Evolutionary conservation across 2,329 filamentous ascomycete species (phyloP).

Genomic region (Thelonectria rubi): DNA sequence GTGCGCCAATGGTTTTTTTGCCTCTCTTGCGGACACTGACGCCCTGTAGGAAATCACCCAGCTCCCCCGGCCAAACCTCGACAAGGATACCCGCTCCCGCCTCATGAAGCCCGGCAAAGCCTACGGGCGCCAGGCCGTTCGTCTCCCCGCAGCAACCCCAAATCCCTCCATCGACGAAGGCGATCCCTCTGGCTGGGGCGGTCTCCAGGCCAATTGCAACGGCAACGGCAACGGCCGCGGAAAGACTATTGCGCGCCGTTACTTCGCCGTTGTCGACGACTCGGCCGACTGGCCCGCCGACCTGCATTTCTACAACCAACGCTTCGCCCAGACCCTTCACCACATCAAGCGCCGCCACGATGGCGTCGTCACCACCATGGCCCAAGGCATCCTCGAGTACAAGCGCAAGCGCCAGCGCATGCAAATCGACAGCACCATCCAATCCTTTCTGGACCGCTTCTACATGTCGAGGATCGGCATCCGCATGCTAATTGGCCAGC

Average conservation of each 20-base stretch:
- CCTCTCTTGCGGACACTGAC: conserved; percentile 23
- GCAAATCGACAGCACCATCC: conserved; percentile 98
- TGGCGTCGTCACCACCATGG: conserved; percentile 96
- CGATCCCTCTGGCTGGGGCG: conserved; percentile 74
- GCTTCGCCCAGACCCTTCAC: conserved; percentile 87
- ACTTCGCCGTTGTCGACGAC: conserved; percentile 93
- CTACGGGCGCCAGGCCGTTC: conserved; percentile 66
- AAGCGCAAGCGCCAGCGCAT: conserved; percentile 95
- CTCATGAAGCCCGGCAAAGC: conserved; percentile 73
- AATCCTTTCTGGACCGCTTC: conserved; percentile 97
- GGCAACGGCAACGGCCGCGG: conserved; percentile 56
- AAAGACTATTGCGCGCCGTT: conserved; percentile 65
- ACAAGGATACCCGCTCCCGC: conserved; percentile 78
- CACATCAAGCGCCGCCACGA: conserved; percentile 97
- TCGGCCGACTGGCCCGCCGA: conserved; percentile 91
- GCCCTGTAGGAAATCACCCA: conserved; percentile 83
- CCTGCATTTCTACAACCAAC: conserved; percentile 91
- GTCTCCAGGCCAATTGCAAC: conserved; percentile 56
- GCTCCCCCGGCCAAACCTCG: conserved; percentile 79
- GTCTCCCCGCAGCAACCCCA: conserved; percentile 82
- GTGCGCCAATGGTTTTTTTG: background rate
- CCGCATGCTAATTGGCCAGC: conserved; percentile 98
- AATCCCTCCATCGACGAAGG: conserved; percentile 91
- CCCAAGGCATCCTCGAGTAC: conserved; percentile 97
- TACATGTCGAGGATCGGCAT: conserved; percentile 99